Evolutionary conservation across 768 basidiomycete genomes (phyloP), one percentile per base, ranked within the genome.

Genomic region (Termitomyces sp.): DNA sequence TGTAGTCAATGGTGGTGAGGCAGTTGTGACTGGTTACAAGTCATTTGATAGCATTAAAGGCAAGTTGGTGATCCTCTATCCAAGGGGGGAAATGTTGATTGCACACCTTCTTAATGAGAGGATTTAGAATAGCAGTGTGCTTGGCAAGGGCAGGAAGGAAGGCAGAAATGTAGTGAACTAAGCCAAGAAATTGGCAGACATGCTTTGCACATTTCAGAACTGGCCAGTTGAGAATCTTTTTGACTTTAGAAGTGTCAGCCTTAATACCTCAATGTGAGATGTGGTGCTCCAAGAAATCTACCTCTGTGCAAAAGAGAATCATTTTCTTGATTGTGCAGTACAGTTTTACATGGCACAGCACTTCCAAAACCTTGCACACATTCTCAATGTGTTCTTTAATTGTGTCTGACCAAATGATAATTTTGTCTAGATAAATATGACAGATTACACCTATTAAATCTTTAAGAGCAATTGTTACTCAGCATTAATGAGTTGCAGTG

Each of bases 351-450:
- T 19, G 17, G 2, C 19, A 1, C 25, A 55, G 25, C 5, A 34
- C 54, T 0, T 69, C 65, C 0, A 78, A 62, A 19, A 75, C 67
- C 0, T 34, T 8, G 0, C 50, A 29, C 1, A 72, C 64, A 47
- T 72, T 64, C 2, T 41, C 1, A 1, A 53, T 38, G 29, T 78
- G 77, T 53, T 76, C 71, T 1, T 70, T 70, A 0, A 72, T 19
- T 0, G 63, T 55, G 0, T 75, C 5, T 0, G 75, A 81, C 72
- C 73, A 79, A 16, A 79, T 76, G 11, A 80, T 64, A 32, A 80
- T 75, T 48, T 79, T 71, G 57, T 81, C 75, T 0, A 80, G 62
- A 58, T 80, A 79, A 0, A 77, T 66, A 52, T 79, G 73, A 45
- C 76, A 75, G 40, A 78, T 70, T 0, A 63, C 62, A 0, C 78